Percentiles rank a stretch among this genome's conserved stretches.
Evolutionary conservation across 164 flowering plant genomes (phyloP).

Genomic region (Tetrastigma voinierianum): DNA sequence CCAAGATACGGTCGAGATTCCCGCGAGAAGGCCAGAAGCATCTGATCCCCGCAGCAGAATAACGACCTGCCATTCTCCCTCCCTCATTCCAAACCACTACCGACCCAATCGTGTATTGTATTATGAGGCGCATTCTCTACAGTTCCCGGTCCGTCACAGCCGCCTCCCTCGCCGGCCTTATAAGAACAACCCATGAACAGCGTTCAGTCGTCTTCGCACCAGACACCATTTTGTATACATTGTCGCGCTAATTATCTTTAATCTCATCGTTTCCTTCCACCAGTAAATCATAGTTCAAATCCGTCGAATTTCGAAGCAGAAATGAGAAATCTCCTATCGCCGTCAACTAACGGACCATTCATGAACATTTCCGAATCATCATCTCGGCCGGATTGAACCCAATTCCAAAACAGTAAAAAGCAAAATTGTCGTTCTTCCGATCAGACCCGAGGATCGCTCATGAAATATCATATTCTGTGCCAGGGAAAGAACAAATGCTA

Average conservation of each 20-base stretch:
- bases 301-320: neutral
- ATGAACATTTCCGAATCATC: slow-evolving; percentile 28
- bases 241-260: neutral
- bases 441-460: slow-evolving; percentile 34
- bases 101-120: slow-evolving; percentile 9
- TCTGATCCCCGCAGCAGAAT: slow-evolving; percentile 15
- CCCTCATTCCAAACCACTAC: neutral
- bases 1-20: slow-evolving; percentile 19
- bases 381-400: slow-evolving; percentile 43
- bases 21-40: slow-evolving; percentile 17
- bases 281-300: neutral
- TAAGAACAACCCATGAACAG: slow-evolving; percentile 15
- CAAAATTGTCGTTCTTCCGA: slow-evolving; percentile 39
- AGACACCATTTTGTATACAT: slow-evolving; percentile 11
- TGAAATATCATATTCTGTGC: slow-evolving; percentile 34
- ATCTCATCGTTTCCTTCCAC: neutral
- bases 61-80: slow-evolving; percentile 13
- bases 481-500: slow-evolving; percentile 50
- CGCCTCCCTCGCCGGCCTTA: neutral
- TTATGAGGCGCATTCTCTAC: slow-evolving; percentile 11
- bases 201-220: slow-evolving; percentile 1
- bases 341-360: neutral
- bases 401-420: slow-evolving; percentile 49
- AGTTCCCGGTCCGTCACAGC: slow-evolving; percentile 7
- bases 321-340: slow-evolving; percentile 4